phyloP scores from a whole-genome alignment of 2,329 filamentous ascomycete genomes.

The Talaromyces sp. region DNA sequence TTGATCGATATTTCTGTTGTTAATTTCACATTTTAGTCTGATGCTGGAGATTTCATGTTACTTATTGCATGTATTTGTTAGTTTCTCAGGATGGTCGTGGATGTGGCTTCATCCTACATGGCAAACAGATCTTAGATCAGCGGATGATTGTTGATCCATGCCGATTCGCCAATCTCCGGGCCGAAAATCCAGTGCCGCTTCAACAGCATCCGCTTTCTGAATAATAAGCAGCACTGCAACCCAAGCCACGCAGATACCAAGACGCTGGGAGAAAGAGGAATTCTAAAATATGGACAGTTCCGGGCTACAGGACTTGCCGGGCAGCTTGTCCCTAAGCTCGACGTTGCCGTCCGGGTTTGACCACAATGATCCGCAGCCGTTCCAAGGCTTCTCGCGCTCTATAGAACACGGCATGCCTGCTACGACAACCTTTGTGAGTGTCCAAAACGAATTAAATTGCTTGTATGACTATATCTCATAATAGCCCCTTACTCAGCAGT shows the following conservation, averaged over 20 bases:
- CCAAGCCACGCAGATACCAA: not conserved
- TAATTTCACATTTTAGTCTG: too few relatives aligned
- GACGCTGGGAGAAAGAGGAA: not conserved
- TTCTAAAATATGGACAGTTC: constrained; percentile 23
- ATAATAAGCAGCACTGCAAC: not conserved
- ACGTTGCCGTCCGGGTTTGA: constrained; percentile 20
- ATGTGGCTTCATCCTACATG: not conserved
- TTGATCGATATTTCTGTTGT: not conserved
- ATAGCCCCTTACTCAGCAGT: not conserved
- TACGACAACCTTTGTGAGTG: constrained; percentile 4
- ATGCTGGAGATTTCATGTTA: not conserved
- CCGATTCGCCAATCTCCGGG: constrained; percentile 4
- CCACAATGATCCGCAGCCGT: constrained; percentile 21
- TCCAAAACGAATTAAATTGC: not conserved
- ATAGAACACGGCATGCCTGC: constrained; percentile 16
- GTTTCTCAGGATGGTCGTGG: not conserved
- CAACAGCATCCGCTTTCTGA: constrained; percentile 7
- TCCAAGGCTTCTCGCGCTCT: constrained; percentile 23
- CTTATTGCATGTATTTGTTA: not conserved
- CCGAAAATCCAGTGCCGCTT: constrained; percentile 16
- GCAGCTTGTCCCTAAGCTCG: constrained; percentile 17
- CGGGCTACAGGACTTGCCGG: constrained; percentile 17
- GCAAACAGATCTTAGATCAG: not conserved
- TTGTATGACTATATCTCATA: not conserved
- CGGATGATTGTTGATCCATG: constrained; percentile 1